Base-by-base conservation (phyloP, 495 filamentous ascomycete genomes). In the Xylaria cubensis region DNA sequence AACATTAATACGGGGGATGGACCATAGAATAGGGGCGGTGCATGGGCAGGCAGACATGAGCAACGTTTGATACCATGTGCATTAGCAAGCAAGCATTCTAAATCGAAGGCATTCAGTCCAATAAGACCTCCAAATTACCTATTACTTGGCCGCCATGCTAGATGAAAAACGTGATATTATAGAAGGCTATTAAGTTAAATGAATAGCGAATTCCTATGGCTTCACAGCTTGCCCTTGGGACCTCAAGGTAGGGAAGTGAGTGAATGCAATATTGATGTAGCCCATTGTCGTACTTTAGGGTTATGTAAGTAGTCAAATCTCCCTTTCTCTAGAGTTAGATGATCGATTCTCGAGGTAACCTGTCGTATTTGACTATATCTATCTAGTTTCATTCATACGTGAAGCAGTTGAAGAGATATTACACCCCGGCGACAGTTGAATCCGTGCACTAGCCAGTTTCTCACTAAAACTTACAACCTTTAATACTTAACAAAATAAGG, bases 51-150 rank as follows among this genome's bases (percentile, higher is more conserved):
- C 63, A 48, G 67, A 55, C 59, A 71, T 17, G 69, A 72, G 62
- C 41, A 3, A 72, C 63, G 70, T 66, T 72, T 67, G 70, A 72
- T 72, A 72, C 70, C 70, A 72, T 67, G 63, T 71, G 51, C 50
- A 67, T 67, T 65, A 66, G 55, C 44, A 46, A 72, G 62, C 36
- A 48, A 61, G 62, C 70, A 72, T 66, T 24, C 29, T 26, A 41
- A 67, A 66, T 72, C 39, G 39, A 72, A 6, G 51, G 53, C 39
- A 32, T 67, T 21, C 34, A 26, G 48, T 61, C 42, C 29, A 24
- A 61, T 34, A 21, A 2, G n/a, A 48, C 21, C 48, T 42, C 21
- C 36, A 21, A 32, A 9, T 42, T 36, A 7, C 26, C 26, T 50
- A 12, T 0, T 69, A 15, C 34, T 4, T 3, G n/a, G 2, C 21